These are phyloP conservation scores for Astraeus odoratus DNA, from an alignment of 768 basidiomycete species.

Conservation along the genomic window DNA sequence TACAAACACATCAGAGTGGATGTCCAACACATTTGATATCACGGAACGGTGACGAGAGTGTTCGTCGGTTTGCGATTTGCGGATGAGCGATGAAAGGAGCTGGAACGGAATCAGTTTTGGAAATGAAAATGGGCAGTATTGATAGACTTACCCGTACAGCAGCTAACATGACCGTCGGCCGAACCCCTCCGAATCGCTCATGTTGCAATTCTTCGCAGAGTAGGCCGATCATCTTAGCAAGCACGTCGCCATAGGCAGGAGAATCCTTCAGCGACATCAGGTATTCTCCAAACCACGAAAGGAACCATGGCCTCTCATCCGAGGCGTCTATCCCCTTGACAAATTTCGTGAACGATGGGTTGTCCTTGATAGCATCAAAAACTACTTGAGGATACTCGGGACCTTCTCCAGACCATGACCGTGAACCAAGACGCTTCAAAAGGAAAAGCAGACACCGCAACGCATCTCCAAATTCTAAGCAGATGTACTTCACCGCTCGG, in stretches of 20 bases:
- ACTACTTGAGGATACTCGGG: slow-evolving; percentile 71
- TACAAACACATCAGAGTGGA: slow-evolving; percentile 43
- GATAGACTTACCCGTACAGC: slow-evolving; percentile 59
- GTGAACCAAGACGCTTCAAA: slow-evolving; percentile 45
- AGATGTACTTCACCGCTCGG: slow-evolving; percentile 2
- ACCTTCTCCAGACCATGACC: slow-evolving; percentile 66
- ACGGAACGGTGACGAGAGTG: slow-evolving; percentile 20
- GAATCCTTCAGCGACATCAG: slow-evolving; percentile 48
- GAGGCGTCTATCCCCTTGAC: slow-evolving; percentile 31
- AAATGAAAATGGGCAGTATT: not conserved
- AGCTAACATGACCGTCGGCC: slow-evolving; percentile 53
- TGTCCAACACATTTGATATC: slow-evolving; percentile 37
- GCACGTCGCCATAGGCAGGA: slow-evolving; percentile 50
- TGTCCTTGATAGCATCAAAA: slow-evolving; percentile 81
- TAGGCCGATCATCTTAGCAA: slow-evolving; percentile 66
- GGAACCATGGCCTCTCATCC: slow-evolving; percentile 38
- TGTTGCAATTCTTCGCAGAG: slow-evolving; percentile 81
- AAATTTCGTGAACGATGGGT: slow-evolving; percentile 45
- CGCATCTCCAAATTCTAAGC: slow-evolving; percentile 52
- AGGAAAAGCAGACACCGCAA: slow-evolving; percentile 54
- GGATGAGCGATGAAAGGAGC: slow-evolving; percentile 29
- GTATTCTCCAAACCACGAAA: slow-evolving; percentile 62
- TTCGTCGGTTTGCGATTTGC: slow-evolving; percentile 26
- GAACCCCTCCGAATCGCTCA: slow-evolving; percentile 52
- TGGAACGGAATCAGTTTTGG: slow-evolving; percentile 12